Evolutionary conservation across 352 stramenopile genomes (phyloP).

Genomic region (Aphanomyces stellatus): DNA sequence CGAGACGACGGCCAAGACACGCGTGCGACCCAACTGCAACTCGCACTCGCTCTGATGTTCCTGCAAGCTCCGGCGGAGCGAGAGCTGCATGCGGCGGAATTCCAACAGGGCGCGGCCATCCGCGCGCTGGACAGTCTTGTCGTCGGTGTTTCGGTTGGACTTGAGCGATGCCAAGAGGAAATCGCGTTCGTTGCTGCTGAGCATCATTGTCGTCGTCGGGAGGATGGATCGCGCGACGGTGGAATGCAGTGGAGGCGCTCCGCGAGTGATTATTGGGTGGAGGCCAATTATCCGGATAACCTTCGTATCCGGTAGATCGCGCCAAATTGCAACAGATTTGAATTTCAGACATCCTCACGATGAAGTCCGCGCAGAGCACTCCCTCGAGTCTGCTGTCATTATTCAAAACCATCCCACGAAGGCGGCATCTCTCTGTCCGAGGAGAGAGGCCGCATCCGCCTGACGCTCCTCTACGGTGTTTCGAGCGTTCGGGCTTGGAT

Average conservation of each 20-base stretch:
- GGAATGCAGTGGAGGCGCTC: too few species aligned
- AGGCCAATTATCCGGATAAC: conserved; percentile 8
- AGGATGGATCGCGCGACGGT: background rate
- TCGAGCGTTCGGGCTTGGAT: conserved; percentile 24
- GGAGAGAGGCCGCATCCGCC: too few species aligned
- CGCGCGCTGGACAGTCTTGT: conserved; percentile 30
- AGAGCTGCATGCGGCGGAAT: conserved; percentile 45
- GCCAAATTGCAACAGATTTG: too few species aligned
- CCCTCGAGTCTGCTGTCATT: too few species aligned
- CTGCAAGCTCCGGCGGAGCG: conserved; percentile 14
- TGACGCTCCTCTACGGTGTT: background rate
- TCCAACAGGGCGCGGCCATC: conserved; percentile 76
- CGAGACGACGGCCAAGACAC: conserved; percentile 75
- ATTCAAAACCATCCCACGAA: too few species aligned
- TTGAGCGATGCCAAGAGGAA: conserved; percentile 63
- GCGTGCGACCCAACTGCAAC: conserved; percentile 65
- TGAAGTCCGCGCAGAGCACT: too few species aligned
- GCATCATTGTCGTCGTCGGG: too few species aligned
- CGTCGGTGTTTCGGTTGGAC: conserved; percentile 25
- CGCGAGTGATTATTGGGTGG: conserved; percentile 2
- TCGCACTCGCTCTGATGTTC: conserved; percentile 69
- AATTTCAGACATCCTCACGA: background rate
- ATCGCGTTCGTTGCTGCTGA: conserved; percentile 73
- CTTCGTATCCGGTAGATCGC: background rate
- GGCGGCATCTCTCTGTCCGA: too few species aligned